These are phyloP conservation scores for Tanacetum coccineum DNA, from an alignment of 129 eudicot genomes.

Conservation along the genomic window DNA sequence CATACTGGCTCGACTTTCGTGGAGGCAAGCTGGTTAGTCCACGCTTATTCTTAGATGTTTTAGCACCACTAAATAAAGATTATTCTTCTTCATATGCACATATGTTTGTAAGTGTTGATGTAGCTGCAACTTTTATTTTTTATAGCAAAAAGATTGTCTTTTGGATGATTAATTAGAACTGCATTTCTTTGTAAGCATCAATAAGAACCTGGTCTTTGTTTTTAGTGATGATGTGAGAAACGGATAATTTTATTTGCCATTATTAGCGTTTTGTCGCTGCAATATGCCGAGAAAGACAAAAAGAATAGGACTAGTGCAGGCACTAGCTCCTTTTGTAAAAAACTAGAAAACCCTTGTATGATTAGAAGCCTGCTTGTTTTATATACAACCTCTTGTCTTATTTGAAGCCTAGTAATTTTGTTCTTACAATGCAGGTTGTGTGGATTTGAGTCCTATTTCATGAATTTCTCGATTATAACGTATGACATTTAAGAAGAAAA, in stretches of 20 bases:
- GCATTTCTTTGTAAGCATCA: conserved; percentile 26
- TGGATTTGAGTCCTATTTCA: background rate
- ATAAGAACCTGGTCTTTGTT: conserved; percentile 23
- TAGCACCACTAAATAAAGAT: background rate
- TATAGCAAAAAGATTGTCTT: conserved; percentile 9
- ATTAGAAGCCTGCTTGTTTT: conserved; percentile 15
- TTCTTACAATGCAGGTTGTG: background rate
- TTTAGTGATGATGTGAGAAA: conserved; percentile 16
- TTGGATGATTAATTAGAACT: conserved; percentile 25
- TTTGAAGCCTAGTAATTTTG: background rate
- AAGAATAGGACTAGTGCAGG: conserved; percentile 16
- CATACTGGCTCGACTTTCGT: conserved; percentile 27
- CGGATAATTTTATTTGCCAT: conserved; percentile 5
- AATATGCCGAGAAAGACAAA: conserved; percentile 22
- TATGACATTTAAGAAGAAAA: background rate
- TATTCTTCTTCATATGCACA: too few species aligned
- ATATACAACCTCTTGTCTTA: conserved; percentile 18
- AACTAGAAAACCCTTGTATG: conserved; percentile 8
- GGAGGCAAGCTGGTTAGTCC: conserved; percentile 31
- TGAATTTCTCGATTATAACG: background rate
- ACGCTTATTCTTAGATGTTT: conserved; percentile 14
- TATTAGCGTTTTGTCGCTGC: conserved; percentile 12
- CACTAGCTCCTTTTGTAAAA: background rate
- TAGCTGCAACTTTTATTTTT: background rate
- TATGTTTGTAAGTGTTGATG: background rate